These are phyloP conservation scores for button mushroom (Agaricus bisporus) DNA, from an alignment of 768 basidiomycete species.

Conservation along the genomic window DNA sequence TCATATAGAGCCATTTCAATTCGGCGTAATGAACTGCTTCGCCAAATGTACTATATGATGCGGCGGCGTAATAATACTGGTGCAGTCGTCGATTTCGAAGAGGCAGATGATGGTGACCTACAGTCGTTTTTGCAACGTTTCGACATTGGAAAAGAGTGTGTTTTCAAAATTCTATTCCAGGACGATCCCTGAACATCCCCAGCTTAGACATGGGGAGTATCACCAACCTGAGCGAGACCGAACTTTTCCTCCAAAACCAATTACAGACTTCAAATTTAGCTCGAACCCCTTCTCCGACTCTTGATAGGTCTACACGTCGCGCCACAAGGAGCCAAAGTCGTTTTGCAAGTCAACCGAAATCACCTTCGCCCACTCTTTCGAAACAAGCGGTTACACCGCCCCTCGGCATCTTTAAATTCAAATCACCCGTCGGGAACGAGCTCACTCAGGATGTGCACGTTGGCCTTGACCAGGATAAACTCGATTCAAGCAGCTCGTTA, in stretches of 20 bases:
- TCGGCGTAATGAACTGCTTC: slow-evolving; percentile 65
- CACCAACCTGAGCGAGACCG: slow-evolving; percentile 26
- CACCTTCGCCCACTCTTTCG: slow-evolving; percentile 6
- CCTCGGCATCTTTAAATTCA: not conserved
- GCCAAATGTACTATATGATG: slow-evolving; percentile 66
- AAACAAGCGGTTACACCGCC: not conserved
- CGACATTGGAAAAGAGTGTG: slow-evolving; percentile 18
- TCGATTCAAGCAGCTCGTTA: slow-evolving; percentile 31
- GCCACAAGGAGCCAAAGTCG: slow-evolving; percentile 9
- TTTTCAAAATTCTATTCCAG: slow-evolving; percentile 1
- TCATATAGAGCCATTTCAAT: slow-evolving; percentile 48
- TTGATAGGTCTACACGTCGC: not conserved
- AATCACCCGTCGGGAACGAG: not conserved
- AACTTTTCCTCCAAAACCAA: slow-evolving; percentile 14
- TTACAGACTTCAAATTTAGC: slow-evolving; percentile 13
- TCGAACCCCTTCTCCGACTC: slow-evolving; percentile 9
- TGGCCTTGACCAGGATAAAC: slow-evolving; percentile 32
- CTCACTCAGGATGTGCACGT: slow-evolving; percentile 6
- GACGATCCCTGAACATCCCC: slow-evolving; percentile 7
- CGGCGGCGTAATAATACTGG: slow-evolving; percentile 44
- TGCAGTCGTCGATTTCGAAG: slow-evolving; percentile 23
- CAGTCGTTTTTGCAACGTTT: slow-evolving; percentile 11
- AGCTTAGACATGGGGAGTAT: slow-evolving; percentile 39
- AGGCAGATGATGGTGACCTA: slow-evolving; percentile 12
- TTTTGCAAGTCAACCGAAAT: slow-evolving; percentile 1